Percentiles rank a stretch among this genome's conserved stretches.
Conservation (phyloP, 495 filamentous ascomycete genomes). For the Hypoxylon lenormandii region DNA sequence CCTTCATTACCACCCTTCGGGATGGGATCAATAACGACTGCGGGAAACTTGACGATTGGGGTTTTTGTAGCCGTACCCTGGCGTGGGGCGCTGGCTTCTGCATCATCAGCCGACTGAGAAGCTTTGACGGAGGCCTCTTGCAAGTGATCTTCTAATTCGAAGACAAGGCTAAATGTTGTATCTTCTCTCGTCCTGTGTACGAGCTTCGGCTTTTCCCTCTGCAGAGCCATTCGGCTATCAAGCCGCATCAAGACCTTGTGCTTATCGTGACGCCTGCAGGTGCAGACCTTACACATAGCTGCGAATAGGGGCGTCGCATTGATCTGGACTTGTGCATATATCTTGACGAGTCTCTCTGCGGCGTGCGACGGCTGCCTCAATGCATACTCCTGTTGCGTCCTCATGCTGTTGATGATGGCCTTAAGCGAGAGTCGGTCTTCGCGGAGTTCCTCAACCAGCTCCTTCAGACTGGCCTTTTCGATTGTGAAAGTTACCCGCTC, state of each 20-base stretch:
- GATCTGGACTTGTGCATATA: slow-evolving; percentile 7
- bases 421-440: background rate
- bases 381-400: background rate
- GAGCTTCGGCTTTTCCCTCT: background rate
- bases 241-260: slow-evolving; percentile 5
- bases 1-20: background rate
- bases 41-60: background rate
- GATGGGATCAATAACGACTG: background rate
- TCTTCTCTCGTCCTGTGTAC: too few relatives aligned
- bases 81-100: background rate
- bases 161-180: background rate
- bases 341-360: slow-evolving; percentile 4
- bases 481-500: slow-evolving; percentile 18
- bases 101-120: background rate
- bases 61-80: background rate
- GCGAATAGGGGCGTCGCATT: slow-evolving; percentile 1
- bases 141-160: background rate
- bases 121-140: slow-evolving; percentile 1
- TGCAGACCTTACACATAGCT: background rate
- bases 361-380: background rate
- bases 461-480: slow-evolving; percentile 18
- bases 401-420: background rate
- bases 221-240: background rate
- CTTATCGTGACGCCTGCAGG: background rate
- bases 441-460: background rate